Evolutionary conservation across 2,329 filamentous ascomycete species (phyloP).

Genomic region (Scorias spongiosa): DNA sequence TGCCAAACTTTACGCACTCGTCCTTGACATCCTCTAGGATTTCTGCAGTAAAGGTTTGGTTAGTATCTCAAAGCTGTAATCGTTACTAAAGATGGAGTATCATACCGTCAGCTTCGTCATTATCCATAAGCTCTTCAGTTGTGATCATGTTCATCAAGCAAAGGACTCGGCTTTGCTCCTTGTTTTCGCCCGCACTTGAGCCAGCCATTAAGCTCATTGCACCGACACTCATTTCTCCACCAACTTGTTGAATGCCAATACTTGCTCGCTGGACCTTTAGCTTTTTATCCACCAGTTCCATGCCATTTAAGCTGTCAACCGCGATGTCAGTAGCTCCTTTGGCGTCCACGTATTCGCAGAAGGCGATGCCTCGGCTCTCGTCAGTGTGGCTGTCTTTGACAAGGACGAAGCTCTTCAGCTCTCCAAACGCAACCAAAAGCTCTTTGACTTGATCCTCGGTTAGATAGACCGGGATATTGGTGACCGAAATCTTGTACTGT

Average conservation of each 20-base stretch:
- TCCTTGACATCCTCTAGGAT: constrained; percentile 89
- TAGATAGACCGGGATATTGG: constrained; percentile 77
- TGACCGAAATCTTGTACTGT: constrained; percentile 85
- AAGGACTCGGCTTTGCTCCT: constrained; percentile 69
- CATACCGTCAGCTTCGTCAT: constrained; percentile 86
- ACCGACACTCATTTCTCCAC: constrained; percentile 88
- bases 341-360: constrained; percentile 83
- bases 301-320: constrained; percentile 78
- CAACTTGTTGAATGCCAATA: constrained; percentile 86
- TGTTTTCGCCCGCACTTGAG: constrained; percentile 56
- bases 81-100: not conserved
- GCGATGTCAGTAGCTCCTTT: constrained; percentile 60
- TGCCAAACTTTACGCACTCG: constrained; percentile 84
- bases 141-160: constrained; percentile 98
- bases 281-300: constrained; percentile 78
- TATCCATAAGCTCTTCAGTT: constrained; percentile 81
- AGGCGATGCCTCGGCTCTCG: constrained; percentile 75
- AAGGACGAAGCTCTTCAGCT: constrained; percentile 79
- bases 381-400: constrained; percentile 77
- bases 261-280: constrained; percentile 80
- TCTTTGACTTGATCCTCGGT: constrained; percentile 85
- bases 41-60: constrained; percentile 41
- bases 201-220: constrained; percentile 97
- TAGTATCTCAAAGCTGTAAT: not conserved
- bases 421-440: constrained; percentile 77